Evolutionary conservation across 2,329 filamentous ascomycete species (phyloP).

Genomic region (Ophiocordyceps camponoti-leonardi): DNA sequence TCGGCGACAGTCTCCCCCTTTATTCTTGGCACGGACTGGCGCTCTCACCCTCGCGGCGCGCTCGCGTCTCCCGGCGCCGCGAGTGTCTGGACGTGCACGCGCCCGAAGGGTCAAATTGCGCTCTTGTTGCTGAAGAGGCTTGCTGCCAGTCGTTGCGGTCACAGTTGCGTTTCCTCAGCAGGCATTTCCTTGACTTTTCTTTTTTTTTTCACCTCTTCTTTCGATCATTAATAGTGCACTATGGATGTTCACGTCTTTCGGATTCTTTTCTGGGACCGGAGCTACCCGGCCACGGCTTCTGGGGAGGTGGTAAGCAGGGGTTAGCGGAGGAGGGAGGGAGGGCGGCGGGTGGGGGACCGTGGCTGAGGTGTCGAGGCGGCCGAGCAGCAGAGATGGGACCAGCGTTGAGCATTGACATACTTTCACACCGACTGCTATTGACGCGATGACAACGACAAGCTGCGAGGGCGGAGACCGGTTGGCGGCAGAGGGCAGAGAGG

Average conservation of each 20-base stretch:
- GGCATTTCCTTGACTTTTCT: conserved; percentile 8
- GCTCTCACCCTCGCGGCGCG: background rate
- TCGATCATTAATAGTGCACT: conserved; percentile 7
- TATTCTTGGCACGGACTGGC: background rate
- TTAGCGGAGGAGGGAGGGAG: no score
- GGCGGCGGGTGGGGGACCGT: no score
- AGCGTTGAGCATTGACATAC: background rate
- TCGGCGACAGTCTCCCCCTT: background rate
- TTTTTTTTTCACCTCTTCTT: conserved; percentile 7
- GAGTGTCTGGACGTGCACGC: conserved; percentile 2
- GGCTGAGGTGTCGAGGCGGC: no score
- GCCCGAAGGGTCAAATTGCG: background rate
- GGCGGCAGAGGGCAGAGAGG: background rate
- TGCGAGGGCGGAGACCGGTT: background rate
- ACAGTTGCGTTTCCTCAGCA: conserved; percentile 14
- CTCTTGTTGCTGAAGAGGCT: conserved; percentile 1
- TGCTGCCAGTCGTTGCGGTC: conserved; percentile 18
- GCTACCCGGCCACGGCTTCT: conserved; percentile 13
- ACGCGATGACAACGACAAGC: background rate
- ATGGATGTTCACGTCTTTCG: conserved; percentile 4
- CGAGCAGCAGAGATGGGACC: background rate
- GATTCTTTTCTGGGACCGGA: conserved; percentile 1
- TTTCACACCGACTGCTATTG: background rate
- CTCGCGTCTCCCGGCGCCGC: background rate
- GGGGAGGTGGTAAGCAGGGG: conserved; percentile 13